A percentile compares a stretch with the other conserved stretches of the same genome.
phyloP scores from a whole-genome alignment of 2,329 filamentous ascomycete genomes.

The Pseudogymnoascus sp. region DNA sequence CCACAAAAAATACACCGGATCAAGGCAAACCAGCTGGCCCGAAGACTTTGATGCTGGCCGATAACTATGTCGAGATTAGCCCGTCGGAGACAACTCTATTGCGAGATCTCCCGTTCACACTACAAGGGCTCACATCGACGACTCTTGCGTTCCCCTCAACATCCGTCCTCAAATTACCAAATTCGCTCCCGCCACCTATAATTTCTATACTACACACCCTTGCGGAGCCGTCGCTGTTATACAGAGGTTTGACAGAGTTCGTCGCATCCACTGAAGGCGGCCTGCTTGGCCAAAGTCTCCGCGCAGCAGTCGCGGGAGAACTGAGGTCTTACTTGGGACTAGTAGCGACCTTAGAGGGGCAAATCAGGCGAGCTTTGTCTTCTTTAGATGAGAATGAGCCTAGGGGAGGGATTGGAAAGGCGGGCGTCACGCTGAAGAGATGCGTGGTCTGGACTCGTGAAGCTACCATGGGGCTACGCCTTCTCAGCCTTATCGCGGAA shows the following conservation, averaged over 20 bases:
- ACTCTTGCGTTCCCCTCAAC: slow-evolving; percentile 69
- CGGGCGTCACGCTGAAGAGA: slow-evolving; percentile 86
- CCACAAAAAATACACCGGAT: slow-evolving; percentile 21
- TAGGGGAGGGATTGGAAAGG: slow-evolving; percentile 67
- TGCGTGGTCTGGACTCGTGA: slow-evolving; percentile 97
- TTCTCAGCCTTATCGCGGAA: slow-evolving; percentile 92
- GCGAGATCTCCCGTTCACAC: slow-evolving; percentile 80
- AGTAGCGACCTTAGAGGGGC: slow-evolving; percentile 84
- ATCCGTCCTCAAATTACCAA: slow-evolving; percentile 65
- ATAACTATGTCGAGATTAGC: slow-evolving; percentile 48
- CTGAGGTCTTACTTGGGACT: slow-evolving; percentile 82
- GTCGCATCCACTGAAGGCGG: slow-evolving; percentile 74
- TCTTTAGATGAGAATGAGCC: slow-evolving; percentile 62
- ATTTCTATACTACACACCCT: slow-evolving; percentile 81
- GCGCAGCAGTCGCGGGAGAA: slow-evolving; percentile 77
- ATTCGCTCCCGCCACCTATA: slow-evolving; percentile 73
- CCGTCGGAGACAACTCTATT: slow-evolving; percentile 61
- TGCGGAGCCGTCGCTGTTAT: slow-evolving; percentile 89
- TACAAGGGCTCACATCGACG: slow-evolving; percentile 85
- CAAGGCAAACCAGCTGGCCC: slow-evolving; percentile 24
- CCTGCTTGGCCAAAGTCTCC: slow-evolving; percentile 83
- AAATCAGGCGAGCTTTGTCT: slow-evolving; percentile 76
- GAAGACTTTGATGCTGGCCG: slow-evolving; percentile 50
- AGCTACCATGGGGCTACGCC: slow-evolving; percentile 84
- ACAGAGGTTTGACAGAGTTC: slow-evolving; percentile 71